phyloP scores from a whole-genome alignment of 2,329 filamentous ascomycete genomes.

The Exophiala aquamarina region DNA sequence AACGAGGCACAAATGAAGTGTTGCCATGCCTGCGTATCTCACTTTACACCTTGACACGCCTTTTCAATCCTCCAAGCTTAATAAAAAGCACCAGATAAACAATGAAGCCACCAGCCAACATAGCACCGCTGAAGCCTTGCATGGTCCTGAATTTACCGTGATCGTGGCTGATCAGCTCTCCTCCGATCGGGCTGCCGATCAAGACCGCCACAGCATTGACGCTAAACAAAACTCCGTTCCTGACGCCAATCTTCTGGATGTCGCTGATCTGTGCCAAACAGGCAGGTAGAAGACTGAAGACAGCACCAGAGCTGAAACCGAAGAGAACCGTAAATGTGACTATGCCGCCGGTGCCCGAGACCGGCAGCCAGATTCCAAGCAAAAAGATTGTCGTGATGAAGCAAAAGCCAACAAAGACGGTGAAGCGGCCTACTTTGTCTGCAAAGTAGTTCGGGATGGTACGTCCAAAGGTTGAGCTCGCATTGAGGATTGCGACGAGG shows the following conservation, averaged over 20 bases:
- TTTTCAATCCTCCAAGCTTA: constrained; percentile 32
- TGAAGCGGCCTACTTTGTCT: constrained; percentile 32
- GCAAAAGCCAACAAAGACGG: constrained; percentile 34
- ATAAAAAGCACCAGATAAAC: constrained; percentile 39
- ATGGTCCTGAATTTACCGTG: constrained; percentile 58
- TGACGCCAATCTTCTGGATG: constrained; percentile 66
- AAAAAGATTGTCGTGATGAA: constrained; percentile 45
- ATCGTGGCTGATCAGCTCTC: constrained; percentile 54
- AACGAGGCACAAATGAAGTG: too few species aligned
- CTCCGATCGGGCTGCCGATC: constrained; percentile 66
- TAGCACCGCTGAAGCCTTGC: constrained; percentile 64
- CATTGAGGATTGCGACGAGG: constrained; percentile 56
- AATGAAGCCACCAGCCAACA: constrained; percentile 44
- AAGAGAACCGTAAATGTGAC: constrained; percentile 66
- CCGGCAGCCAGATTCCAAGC: constrained; percentile 58
- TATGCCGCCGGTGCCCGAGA: constrained; percentile 54
- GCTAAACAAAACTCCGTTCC: constrained; percentile 65
- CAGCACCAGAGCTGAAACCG: constrained; percentile 69
- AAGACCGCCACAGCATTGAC: constrained; percentile 64
- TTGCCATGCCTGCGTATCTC: too few species aligned
- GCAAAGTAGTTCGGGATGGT: constrained; percentile 34
- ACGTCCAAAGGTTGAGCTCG: constrained; percentile 38
- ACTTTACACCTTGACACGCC: background rate
- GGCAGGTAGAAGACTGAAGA: constrained; percentile 62
- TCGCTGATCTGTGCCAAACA: constrained; percentile 70